Base-by-base conservation (phyloP, 495 filamentous ascomycete species). In the Penicillium canariense region DNA sequence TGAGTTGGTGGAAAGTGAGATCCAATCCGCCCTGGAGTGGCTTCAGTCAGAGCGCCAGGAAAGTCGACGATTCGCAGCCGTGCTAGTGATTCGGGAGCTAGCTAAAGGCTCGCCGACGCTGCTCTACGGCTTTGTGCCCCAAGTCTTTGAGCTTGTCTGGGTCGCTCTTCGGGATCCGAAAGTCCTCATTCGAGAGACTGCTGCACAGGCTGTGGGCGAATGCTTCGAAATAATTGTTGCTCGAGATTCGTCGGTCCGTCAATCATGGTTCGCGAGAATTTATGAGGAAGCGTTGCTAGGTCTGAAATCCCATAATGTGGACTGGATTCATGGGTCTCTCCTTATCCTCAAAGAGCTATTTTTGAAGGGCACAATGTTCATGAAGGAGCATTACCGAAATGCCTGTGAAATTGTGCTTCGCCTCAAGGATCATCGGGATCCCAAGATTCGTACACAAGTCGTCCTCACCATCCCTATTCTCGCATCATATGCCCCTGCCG, bases 291-390 rank as follows among this genome's bases (percentile, higher is more conserved):
- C 89, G 7, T 73, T 88, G 45, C 73, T 79, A 46, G 91, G 92
- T 15, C 82, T 99, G 62, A 87, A 87, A 66, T 81, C 83, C 27
- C 85, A 82, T 54, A 90, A 88, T 28, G 77, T 89, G 38, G 94
- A 99, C 63, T 84, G 81, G 56, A 86, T 93, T 30, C 94, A 99
- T 68, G 95, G 91, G 26, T 96, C 91, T 11, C 81, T 99, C 32
- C 79, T 99, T 17, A 88, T 92, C 1, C 77, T 97, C 58, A 91
- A 90, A 66, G 93, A 97, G 67, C 80, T 99, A 23, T 83, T 97
- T 14, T 78, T 89, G 55, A 90, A 94, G 60, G 93, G 94, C 22
- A 91, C 91, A 54, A 99, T 97, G 94, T 99, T 95, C 73, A 97
- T 99, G 94, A 87, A 94, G 45, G 89, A 88, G 28, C 84, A 89